Percentiles rank a stretch among this genome's conserved stretches.
Conservation (phyloP, 108 stramenopile species). For the Aurantiochytrium sp. region DNA sequence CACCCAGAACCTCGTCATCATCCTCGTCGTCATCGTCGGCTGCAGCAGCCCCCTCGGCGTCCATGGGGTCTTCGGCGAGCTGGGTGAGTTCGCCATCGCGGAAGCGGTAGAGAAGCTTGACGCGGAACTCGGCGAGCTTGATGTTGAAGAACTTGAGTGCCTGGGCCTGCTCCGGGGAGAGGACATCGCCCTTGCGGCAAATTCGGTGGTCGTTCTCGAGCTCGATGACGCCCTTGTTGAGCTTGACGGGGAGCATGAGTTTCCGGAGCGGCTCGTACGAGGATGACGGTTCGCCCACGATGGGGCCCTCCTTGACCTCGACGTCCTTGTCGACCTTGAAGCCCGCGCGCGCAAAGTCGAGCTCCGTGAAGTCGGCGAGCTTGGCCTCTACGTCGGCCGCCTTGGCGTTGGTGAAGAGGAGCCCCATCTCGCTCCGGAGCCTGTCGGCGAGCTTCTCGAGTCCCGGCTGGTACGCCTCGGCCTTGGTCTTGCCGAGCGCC, state of each 20-base stretch:
- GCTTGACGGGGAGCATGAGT: slow-evolving; percentile 34
- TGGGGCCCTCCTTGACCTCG: slow-evolving; percentile 2
- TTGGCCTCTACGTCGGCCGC: slow-evolving; percentile 1
- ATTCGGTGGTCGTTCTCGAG: not conserved
- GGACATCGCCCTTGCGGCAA: slow-evolving; percentile 27
- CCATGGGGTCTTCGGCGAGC: not conserved
- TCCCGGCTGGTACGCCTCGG: slow-evolving; percentile 8
- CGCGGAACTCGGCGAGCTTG: not conserved
- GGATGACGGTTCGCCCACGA: slow-evolving; percentile 3
- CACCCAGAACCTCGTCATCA: not conserved
- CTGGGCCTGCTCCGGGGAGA: slow-evolving; percentile 14
- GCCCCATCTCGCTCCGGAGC: not conserved
- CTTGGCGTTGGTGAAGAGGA: slow-evolving; percentile 32
- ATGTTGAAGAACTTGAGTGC: slow-evolving; percentile 1
- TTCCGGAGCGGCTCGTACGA: slow-evolving; percentile 31
- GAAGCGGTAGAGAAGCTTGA: not conserved
- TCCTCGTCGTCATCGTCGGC: slow-evolving; percentile 4
- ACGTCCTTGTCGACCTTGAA: not conserved
- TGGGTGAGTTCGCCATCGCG: slow-evolving; percentile 18
- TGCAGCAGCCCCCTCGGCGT: not conserved
- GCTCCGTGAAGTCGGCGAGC: not conserved
- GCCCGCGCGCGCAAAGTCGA: slow-evolving; percentile 35
- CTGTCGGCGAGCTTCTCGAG: not conserved
- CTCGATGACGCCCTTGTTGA: slow-evolving; percentile 28
- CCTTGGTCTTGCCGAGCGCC: slow-evolving; percentile 28